Percentiles rank a stretch among this genome's conserved stretches.
These are phyloP conservation scores for Fusarium protoensiforme DNA, from an alignment of 2,329 filamentous ascomycete species.

Conservation along the genomic window DNA sequence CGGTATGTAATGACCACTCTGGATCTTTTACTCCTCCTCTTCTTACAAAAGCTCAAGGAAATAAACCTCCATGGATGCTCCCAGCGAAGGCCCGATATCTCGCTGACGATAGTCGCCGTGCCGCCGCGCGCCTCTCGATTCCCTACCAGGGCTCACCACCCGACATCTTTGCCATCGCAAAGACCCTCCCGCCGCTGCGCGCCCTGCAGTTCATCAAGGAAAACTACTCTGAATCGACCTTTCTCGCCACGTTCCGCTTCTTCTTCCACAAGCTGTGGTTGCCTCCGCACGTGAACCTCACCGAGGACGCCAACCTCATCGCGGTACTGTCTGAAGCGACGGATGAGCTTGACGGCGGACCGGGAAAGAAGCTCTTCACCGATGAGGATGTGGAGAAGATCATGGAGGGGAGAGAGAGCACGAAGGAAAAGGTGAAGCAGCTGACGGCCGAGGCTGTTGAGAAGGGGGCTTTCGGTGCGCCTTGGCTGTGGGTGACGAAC, in stretches of 20 bases:
- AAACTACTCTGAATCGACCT: conserved; percentile 60
- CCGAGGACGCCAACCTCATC: conserved; percentile 64
- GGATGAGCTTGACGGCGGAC: conserved; percentile 35
- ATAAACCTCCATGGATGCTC: conserved; percentile 79
- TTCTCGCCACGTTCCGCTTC: conserved; percentile 63
- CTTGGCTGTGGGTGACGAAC: conserved; percentile 78
- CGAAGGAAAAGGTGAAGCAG: conserved; percentile 59
- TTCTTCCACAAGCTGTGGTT: conserved; percentile 74
- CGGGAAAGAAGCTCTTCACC: conserved; percentile 56
- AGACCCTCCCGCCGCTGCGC: conserved; percentile 69
- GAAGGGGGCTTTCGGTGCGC: conserved; percentile 78
- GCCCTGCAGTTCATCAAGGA: conserved; percentile 74
- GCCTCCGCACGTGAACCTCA: conserved; percentile 67
- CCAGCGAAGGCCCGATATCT: conserved; percentile 74
- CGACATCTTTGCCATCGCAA: conserved; percentile 56
- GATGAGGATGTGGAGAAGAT: conserved; percentile 65
- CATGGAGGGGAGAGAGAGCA: conserved; percentile 61
- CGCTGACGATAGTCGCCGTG: conserved; percentile 53
- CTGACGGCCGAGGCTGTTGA: conserved; percentile 71
- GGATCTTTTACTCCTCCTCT: not conserved
- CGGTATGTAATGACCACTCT: conserved; percentile 54
- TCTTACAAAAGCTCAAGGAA: conserved; percentile 60
- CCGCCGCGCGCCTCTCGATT: conserved; percentile 52
- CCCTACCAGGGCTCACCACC: conserved; percentile 51
- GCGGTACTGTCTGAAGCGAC: conserved; percentile 49